These are phyloP conservation scores for Lecanicillium sp. DNA, from an alignment of 2,329 filamentous ascomycete species.

Conservation along the genomic window DNA sequence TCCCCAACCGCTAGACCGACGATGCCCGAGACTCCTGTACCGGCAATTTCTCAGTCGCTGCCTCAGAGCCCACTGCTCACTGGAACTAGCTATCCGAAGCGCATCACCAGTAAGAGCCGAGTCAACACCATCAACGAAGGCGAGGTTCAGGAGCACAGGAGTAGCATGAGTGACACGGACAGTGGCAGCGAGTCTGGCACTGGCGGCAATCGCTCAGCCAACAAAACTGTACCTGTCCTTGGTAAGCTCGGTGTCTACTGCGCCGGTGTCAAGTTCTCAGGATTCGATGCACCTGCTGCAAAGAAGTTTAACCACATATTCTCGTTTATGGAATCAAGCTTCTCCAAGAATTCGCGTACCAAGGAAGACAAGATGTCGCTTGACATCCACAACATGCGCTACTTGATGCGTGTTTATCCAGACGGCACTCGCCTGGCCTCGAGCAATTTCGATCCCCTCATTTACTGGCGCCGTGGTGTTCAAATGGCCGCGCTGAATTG, in stretches of 20 bases:
- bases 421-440: constrained; percentile 74
- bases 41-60: constrained; percentile 41
- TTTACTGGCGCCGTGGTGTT: constrained; percentile 89
- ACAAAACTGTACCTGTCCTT: constrained; percentile 78
- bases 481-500: constrained; percentile 98
- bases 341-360: constrained; percentile 70
- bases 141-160: constrained; percentile 47
- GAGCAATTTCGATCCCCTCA: constrained; percentile 88
- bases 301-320: constrained; percentile 91
- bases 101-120: constrained; percentile 38
- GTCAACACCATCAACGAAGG: constrained; percentile 49
- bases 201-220: constrained; percentile 50
- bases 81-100: constrained; percentile 43
- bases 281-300: constrained; percentile 70
- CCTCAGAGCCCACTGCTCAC: constrained; percentile 46
- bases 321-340: constrained; percentile 86
- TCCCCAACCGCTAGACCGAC: constrained; percentile 44
- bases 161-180: constrained; percentile 74
- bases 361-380: constrained; percentile 69
- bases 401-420: constrained; percentile 91
- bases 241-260: constrained; percentile 78
- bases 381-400: constrained; percentile 82
- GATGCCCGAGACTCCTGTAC: constrained; percentile 43
- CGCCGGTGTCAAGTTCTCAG: constrained; percentile 69
- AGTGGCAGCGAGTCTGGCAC: constrained; percentile 52